Evolutionary conservation across 768 basidiomycete genomes (phyloP).

Genomic region (Lentinula edodes): DNA sequence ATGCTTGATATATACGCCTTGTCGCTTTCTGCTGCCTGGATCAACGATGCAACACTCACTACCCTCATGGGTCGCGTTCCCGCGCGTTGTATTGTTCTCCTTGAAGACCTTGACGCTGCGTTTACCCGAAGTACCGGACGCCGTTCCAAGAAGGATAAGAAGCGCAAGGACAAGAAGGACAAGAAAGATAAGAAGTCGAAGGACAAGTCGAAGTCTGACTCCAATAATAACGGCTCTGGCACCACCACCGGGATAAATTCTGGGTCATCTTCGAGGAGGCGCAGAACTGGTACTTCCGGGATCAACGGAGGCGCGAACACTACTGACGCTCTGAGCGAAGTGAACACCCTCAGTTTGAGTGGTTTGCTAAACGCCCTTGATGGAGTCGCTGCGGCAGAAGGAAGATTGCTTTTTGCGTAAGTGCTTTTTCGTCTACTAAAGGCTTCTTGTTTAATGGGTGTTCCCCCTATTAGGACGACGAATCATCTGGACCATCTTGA

Average conservation of each 20-base stretch:
- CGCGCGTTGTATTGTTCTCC: conserved; percentile 76
- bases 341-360: conserved; percentile 77
- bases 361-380: conserved; percentile 83
- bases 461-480: background rate
- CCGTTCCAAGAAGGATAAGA: conserved; percentile 51
- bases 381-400: conserved; percentile 83
- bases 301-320: conserved; percentile 35
- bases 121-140: conserved; percentile 67
- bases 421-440: conserved; percentile 22
- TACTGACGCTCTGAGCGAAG: conserved; percentile 62
- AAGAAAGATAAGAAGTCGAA: conserved; percentile 27
- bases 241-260: background rate
- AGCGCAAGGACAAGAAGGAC: conserved; percentile 32
- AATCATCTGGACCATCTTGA: conserved; percentile 62
- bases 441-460: background rate
- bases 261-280: conserved; percentile 23
- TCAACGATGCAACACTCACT: conserved; percentile 81
- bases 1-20: conserved; percentile 91
- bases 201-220: conserved; percentile 4
- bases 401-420: conserved; percentile 84
- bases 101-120: conserved; percentile 89
- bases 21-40: conserved; percentile 81
- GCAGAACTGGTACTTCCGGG: conserved; percentile 16
- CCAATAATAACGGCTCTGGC: background rate
- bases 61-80: conserved; percentile 86